Percentiles rank a stretch among this genome's conserved stretches.
Evolutionary conservation across 2,329 filamentous ascomycete genomes (phyloP).

Genomic region (Mycosphaerella sp.): DNA sequence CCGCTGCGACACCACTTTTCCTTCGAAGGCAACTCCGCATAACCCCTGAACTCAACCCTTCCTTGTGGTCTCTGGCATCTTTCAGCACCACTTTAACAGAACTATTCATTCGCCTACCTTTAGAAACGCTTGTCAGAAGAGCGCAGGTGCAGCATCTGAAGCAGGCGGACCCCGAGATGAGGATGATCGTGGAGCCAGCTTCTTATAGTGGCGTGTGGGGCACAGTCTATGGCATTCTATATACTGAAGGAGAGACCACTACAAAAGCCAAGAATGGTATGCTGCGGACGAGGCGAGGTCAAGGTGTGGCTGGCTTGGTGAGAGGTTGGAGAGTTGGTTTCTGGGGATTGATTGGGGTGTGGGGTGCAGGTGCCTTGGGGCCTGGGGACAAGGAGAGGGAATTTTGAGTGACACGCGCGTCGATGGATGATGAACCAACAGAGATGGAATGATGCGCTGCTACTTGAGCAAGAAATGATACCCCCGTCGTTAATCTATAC

Average conservation of each 20-base stretch:
- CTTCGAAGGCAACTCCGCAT: constrained; percentile 79
- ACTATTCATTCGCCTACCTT: constrained; percentile 76
- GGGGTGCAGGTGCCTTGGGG: constrained; percentile 61
- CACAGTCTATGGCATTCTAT: constrained; percentile 80
- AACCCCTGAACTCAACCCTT: constrained; percentile 73
- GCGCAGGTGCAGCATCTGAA: constrained; percentile 60
- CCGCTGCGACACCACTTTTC: constrained; percentile 74
- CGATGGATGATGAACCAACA: too few relatives aligned
- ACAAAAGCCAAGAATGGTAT: constrained; percentile 32
- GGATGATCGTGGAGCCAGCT: constrained; percentile 74
- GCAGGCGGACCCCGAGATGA: constrained; percentile 38
- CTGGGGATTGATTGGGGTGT: constrained; percentile 69
- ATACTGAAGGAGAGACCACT: constrained; percentile 65
- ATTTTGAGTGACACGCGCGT: constrained; percentile 22
- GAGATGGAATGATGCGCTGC: too few relatives aligned
- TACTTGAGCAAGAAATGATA: too few relatives aligned
- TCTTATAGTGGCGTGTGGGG: constrained; percentile 81
- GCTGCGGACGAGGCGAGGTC: constrained; percentile 51
- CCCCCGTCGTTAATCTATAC: too few relatives aligned
- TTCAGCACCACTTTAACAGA: constrained; percentile 76
- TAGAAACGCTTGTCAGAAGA: constrained; percentile 85
- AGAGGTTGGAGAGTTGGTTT: constrained; percentile 72
- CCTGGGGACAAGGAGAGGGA: constrained; percentile 50
- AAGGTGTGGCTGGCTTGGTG: constrained; percentile 63
- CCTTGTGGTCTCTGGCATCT: constrained; percentile 72